Evolutionary conservation across 2,329 filamentous ascomycete species (phyloP).

Genomic region (Tolypocladium ovalisporum): DNA sequence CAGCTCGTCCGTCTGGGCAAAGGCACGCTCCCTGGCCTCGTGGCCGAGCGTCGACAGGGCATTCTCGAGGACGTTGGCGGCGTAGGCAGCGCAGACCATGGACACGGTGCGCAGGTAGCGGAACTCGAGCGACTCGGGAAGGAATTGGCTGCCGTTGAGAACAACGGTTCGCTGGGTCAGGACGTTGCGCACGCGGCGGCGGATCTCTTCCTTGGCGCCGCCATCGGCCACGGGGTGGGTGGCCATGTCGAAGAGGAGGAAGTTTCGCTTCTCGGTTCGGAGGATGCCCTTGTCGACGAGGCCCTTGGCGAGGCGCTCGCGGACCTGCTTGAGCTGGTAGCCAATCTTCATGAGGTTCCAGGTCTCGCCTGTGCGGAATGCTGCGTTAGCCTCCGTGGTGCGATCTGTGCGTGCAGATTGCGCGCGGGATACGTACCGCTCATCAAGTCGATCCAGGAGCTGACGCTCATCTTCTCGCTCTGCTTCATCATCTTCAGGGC

Average conservation of each 20-base stretch:
- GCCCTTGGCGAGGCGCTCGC: conserved; percentile 92
- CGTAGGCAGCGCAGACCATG: conserved; percentile 97
- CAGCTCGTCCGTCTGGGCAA: conserved; percentile 93
- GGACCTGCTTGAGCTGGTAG: conserved; percentile 98
- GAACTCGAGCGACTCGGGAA: conserved; percentile 91
- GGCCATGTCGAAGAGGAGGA: conserved; percentile 98
- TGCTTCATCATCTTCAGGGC: conserved; percentile 99
- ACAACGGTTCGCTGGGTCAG: conserved; percentile 92
- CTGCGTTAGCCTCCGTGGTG: not conserved
- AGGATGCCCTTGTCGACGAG: conserved; percentile 98
- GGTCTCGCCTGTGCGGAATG: conserved; percentile 65
- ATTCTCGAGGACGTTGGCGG: conserved; percentile 95
- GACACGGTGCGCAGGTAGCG: conserved; percentile 82
- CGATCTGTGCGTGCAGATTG: not conserved
- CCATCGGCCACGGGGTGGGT: conserved; percentile 95
- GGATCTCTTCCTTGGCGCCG: conserved; percentile 94
- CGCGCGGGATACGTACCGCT: conserved; percentile 52
- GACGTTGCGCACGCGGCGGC: conserved; percentile 82
- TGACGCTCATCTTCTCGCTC: conserved; percentile 99
- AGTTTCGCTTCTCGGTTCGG: conserved; percentile 97
- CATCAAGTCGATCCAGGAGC: conserved; percentile 98
- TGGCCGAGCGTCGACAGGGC: conserved; percentile 89
- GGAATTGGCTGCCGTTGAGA: conserved; percentile 72
- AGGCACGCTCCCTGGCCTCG: conserved; percentile 86
- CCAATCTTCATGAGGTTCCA: conserved; percentile 99